Evolutionary conservation across 2,329 filamentous ascomycete genomes (phyloP).

Genomic region (Aspergillus udagawae): DNA sequence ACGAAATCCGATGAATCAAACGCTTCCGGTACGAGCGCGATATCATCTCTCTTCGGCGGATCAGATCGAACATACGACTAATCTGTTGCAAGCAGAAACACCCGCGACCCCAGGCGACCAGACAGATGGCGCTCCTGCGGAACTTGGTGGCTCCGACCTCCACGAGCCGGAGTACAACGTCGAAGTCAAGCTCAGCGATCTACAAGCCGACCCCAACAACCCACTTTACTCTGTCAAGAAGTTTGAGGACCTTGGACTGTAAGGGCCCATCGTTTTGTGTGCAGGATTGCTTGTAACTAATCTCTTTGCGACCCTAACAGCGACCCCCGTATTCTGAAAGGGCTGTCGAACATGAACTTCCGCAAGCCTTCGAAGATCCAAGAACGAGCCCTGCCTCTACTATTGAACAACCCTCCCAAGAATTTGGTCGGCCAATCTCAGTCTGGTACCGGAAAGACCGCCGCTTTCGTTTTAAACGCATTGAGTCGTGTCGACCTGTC

Average conservation of each 20-base stretch:
- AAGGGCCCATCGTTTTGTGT: slow-evolving; percentile 31
- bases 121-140: slow-evolving; percentile 38
- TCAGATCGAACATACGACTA: slow-evolving; percentile 13
- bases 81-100: slow-evolving; percentile 13
- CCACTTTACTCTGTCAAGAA: slow-evolving; percentile 79
- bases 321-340: slow-evolving; percentile 65
- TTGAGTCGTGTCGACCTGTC: slow-evolving; percentile 78
- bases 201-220: slow-evolving; percentile 80
- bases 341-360: slow-evolving; percentile 78
- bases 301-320: slow-evolving; percentile 33
- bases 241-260: slow-evolving; percentile 86
- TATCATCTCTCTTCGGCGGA: slow-evolving; percentile 12
- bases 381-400: slow-evolving; percentile 85
- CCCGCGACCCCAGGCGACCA: slow-evolving; percentile 21
- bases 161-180: slow-evolving; percentile 80
- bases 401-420: slow-evolving; percentile 77
- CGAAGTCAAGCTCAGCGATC: slow-evolving; percentile 84
- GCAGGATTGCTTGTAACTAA: slow-evolving; percentile 1
- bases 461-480: slow-evolving; percentile 90
- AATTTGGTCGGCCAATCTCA: slow-evolving; percentile 99
- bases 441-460: slow-evolving; percentile 96
- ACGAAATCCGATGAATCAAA: slow-evolving; percentile 37
- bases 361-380: slow-evolving; percentile 97
- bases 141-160: slow-evolving; percentile 48
- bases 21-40: slow-evolving; percentile 27